Percentiles rank a stretch among this genome's conserved stretches.
Evolutionary conservation across 176 grass and related monocot genomes (phyloP).

Genomic region (Phyllostachys edulis): DNA sequence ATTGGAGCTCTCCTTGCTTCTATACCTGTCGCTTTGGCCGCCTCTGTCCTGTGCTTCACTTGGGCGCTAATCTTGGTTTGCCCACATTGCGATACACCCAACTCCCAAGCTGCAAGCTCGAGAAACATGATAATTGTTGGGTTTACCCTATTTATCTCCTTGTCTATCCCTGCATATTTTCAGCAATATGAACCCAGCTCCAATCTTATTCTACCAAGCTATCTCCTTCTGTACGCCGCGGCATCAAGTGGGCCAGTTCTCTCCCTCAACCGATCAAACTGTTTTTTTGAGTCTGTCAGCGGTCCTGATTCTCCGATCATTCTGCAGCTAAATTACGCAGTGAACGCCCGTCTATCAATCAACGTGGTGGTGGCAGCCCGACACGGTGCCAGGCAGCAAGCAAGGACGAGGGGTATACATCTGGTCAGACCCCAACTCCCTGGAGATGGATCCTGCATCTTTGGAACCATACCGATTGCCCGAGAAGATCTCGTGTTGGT

Average conservation of each 20-base stretch:
- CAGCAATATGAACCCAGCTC: conserved; percentile 83
- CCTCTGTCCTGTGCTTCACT: conserved; percentile 88
- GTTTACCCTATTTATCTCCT: conserved; percentile 94
- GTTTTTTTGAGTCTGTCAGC: not conserved
- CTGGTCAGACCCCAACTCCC: conserved; percentile 74
- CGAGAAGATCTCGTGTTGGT: conserved; percentile 71
- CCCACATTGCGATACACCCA: conserved; percentile 90
- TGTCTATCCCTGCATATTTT: conserved; percentile 84
- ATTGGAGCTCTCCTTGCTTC: conserved; percentile 94
- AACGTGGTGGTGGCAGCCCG: conserved; percentile 91
- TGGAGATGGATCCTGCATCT: conserved; percentile 63
- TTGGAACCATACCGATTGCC: conserved; percentile 82
- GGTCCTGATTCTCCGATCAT: not conserved
- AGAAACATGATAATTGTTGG: conserved; percentile 99
- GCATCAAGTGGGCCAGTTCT: conserved; percentile 79
- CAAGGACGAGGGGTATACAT: conserved; percentile 95
- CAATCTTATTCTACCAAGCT: conserved; percentile 81
- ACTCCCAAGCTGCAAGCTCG: conserved; percentile 92
- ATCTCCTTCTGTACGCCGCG: conserved; percentile 81
- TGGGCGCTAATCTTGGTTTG: conserved; percentile 89
- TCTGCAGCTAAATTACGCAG: conserved; percentile 76
- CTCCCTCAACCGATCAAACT: not conserved
- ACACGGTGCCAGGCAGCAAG: conserved; percentile 84
- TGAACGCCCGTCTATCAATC: conserved; percentile 87
- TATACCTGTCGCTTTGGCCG: conserved; percentile 73